A percentile compares a stretch with the other conserved stretches of the same genome.
Conservation (phyloP, 768 basidiomycete genomes). For the Calocera cornea region DNA sequence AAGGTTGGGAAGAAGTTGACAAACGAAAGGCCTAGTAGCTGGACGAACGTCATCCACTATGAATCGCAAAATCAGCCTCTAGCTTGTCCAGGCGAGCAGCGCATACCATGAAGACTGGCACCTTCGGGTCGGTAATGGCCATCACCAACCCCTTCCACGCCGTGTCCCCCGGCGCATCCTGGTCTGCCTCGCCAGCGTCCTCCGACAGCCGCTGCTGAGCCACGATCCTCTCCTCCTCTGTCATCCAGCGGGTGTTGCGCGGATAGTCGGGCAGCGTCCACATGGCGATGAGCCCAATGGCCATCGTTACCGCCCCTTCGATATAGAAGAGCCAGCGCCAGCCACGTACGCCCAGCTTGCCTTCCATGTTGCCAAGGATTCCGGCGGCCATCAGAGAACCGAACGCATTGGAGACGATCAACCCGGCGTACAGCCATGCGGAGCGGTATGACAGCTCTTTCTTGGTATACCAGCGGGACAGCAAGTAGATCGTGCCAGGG, state of each 20-base stretch:
- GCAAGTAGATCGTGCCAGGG: slow-evolving; percentile 38
- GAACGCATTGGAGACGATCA: slow-evolving; percentile 54
- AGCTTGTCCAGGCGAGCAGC: not conserved
- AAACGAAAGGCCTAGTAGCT: slow-evolving; percentile 44
- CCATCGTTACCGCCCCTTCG: slow-evolving; percentile 55
- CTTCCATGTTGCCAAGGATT: slow-evolving; percentile 56
- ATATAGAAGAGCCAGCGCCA: slow-evolving; percentile 71
- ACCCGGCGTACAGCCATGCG: slow-evolving; percentile 44
- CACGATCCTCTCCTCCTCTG: slow-evolving; percentile 36
- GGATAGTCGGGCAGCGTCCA: slow-evolving; percentile 20
- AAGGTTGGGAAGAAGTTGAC: slow-evolving; percentile 24
- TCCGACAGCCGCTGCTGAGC: slow-evolving; percentile 57
- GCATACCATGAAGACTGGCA: slow-evolving; percentile 36
- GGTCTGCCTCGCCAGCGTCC: slow-evolving; percentile 53
- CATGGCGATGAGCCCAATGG: slow-evolving; percentile 43
- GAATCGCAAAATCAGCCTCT: not conserved
- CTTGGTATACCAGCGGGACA: slow-evolving; percentile 29
- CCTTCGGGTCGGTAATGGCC: slow-evolving; percentile 44
- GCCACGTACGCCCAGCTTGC: slow-evolving; percentile 47
- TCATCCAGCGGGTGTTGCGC: slow-evolving; percentile 46
- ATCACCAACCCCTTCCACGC: slow-evolving; percentile 38
- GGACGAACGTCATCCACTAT: slow-evolving; percentile 32
- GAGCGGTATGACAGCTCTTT: slow-evolving; percentile 53
- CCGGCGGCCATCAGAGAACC: slow-evolving; percentile 65
- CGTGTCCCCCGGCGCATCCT: slow-evolving; percentile 39